These are phyloP conservation scores for Gnetum montanum DNA, from an alignment of 75 land plant species.

Conservation along the genomic window DNA sequence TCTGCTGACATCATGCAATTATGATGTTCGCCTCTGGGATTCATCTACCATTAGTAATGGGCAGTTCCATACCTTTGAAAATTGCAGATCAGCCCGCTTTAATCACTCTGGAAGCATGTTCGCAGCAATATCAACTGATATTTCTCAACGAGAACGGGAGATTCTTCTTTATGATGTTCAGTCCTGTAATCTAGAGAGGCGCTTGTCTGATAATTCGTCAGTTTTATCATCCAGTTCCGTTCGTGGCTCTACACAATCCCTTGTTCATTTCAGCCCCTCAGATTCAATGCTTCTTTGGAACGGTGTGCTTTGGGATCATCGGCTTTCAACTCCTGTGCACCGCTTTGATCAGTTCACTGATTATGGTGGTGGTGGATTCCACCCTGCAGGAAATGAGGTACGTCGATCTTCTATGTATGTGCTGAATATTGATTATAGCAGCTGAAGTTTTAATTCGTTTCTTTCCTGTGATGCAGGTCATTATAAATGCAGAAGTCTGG, in stretches of 20 bases:
- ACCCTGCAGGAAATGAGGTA: slow-evolving; percentile 99
- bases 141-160: slow-evolving; percentile 48
- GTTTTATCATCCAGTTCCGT: slow-evolving; percentile 27
- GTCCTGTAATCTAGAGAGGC: slow-evolving; percentile 47
- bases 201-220: slow-evolving; percentile 41
- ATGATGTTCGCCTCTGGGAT: slow-evolving; percentile 89
- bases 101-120: slow-evolving; percentile 71
- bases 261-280: slow-evolving; percentile 79
- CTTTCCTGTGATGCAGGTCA: slow-evolving; percentile 49
- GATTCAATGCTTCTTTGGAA: slow-evolving; percentile 89
- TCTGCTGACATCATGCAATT: slow-evolving; percentile 64
- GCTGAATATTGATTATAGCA: background rate
- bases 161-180: slow-evolving; percentile 77
- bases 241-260: slow-evolving; percentile 55
- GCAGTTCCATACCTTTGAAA: slow-evolving; percentile 68
- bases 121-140: slow-evolving; percentile 64
- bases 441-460: background rate
- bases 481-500: slow-evolving; percentile 98
- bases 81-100: slow-evolving; percentile 76
- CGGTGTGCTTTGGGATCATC: slow-evolving; percentile 97
- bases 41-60: slow-evolving; percentile 54
- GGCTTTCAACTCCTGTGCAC: slow-evolving; percentile 57
- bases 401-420: background rate
- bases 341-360: slow-evolving; percentile 97
- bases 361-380: slow-evolving; percentile 99